Evolutionary conservation across 2,329 filamentous ascomycete genomes (phyloP).

Genomic region (Ophiosphaerella herpotricha): DNA sequence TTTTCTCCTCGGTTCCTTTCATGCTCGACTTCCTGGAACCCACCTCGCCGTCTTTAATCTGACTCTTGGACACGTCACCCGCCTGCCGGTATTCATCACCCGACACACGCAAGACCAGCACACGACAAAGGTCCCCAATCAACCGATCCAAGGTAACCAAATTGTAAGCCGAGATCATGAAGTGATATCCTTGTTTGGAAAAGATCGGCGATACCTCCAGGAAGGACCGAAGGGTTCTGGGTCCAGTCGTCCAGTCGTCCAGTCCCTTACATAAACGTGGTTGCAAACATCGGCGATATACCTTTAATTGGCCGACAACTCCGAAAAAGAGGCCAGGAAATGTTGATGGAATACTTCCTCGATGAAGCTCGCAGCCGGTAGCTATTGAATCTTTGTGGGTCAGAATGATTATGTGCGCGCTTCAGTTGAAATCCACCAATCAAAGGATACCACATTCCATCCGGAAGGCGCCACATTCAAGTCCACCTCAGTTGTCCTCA

Average conservation of each 20-base stretch:
- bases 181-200: constrained; percentile 18
- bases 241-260: constrained; percentile 2
- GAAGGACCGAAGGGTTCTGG: background rate
- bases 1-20: too few species aligned
- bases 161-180: constrained; percentile 21
- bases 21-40: too few species aligned
- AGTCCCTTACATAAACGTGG: background rate
- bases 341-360: background rate
- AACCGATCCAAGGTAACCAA: constrained; percentile 21
- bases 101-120: background rate
- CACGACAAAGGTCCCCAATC: background rate
- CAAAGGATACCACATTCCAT: constrained; percentile 4
- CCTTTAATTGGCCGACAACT: background rate
- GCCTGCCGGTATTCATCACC: background rate
- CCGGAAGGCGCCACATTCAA: background rate
- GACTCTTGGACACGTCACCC: background rate
- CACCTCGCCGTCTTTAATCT: too few species aligned
- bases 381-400: background rate
- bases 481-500: background rate
- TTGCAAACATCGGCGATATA: background rate
- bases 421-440: constrained; percentile 15
- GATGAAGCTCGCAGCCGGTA: background rate
- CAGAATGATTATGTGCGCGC: constrained; percentile 13
- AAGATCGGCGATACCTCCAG: constrained; percentile 21
- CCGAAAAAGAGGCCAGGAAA: too few species aligned